Percentiles rank a stretch among this genome's conserved stretches.
Conservation (phyloP, 202 grass and related monocot genomes). For the Setaria italica region DNA sequence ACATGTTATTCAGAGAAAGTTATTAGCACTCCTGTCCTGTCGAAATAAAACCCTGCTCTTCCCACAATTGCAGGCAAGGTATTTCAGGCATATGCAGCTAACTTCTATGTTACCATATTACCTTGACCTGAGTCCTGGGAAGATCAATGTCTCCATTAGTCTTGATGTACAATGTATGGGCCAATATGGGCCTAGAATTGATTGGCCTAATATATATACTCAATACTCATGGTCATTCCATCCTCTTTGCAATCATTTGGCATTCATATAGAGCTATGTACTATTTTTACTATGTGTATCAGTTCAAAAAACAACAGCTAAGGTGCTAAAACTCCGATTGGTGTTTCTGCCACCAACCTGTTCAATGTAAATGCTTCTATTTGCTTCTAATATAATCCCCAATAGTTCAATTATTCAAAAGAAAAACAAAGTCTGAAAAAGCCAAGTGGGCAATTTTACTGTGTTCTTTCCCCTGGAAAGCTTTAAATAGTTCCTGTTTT, state of each 20-base stretch:
- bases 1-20: neutral
- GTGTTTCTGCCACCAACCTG: neutral
- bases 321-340: neutral
- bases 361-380: neutral
- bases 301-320: neutral
- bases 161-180: neutral
- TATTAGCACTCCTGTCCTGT: neutral
- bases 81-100: neutral
- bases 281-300: neutral
- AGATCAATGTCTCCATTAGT: neutral
- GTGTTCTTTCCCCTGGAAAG: neutral
- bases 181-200: neutral
- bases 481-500: neutral
- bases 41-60: constrained; percentile 8
- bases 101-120: neutral
- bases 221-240: neutral
- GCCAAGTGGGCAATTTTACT: neutral
- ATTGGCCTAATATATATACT: constrained; percentile 2
- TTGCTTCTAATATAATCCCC: neutral
- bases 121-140: neutral
- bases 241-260: constrained; percentile 20
- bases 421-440: neutral
- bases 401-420: neutral
- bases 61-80: neutral
- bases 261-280: neutral